A percentile compares a stretch with the other conserved stretches of the same genome.
phyloP scores from a whole-genome alignment of 352 stramenopile genomes.

The Detonula confervacea region DNA sequence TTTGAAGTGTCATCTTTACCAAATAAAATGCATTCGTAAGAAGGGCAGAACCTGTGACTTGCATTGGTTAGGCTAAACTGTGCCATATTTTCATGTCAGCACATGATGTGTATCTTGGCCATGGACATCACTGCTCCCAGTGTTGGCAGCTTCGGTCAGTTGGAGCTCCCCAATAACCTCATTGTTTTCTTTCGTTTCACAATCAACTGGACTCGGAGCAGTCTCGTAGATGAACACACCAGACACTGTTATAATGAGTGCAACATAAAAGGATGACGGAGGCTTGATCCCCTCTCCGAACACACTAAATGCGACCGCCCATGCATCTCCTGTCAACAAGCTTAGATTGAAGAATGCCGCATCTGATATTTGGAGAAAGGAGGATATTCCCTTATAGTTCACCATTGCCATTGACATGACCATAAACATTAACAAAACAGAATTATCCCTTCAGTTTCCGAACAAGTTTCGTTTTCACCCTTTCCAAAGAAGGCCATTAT shows the following conservation, averaged over 20 bases:
- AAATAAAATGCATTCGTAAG: no score
- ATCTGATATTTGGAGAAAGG: conserved; percentile 52
- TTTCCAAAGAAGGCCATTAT: conserved; percentile 60
- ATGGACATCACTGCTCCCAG: background rate
- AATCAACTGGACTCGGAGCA: conserved; percentile 60
- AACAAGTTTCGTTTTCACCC: conserved; percentile 30
- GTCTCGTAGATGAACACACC: conserved; percentile 82
- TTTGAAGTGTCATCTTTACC: no score
- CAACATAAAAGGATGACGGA: conserved; percentile 67
- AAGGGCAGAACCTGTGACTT: no score
- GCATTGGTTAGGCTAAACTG: no score
- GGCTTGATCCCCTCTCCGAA: conserved; percentile 85
- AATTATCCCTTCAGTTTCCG: conserved; percentile 21
- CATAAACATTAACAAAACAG: conserved; percentile 39
- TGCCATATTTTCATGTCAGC: conserved; percentile 1
- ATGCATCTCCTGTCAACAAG: conserved; percentile 96
- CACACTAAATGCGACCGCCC: conserved; percentile 92
- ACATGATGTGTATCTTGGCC: no score
- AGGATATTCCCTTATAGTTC: conserved; percentile 38
- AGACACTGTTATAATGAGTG: conserved; percentile 66
- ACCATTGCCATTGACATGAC: conserved; percentile 20
- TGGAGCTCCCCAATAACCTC: conserved; percentile 14
- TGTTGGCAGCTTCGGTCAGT: conserved; percentile 11
- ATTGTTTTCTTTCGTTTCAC: conserved; percentile 10
- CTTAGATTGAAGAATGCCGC: conserved; percentile 93